These are phyloP conservation scores for Xylogone sp. DNA, from an alignment of 2,329 filamentous ascomycete genomes.

Conservation along the genomic window DNA sequence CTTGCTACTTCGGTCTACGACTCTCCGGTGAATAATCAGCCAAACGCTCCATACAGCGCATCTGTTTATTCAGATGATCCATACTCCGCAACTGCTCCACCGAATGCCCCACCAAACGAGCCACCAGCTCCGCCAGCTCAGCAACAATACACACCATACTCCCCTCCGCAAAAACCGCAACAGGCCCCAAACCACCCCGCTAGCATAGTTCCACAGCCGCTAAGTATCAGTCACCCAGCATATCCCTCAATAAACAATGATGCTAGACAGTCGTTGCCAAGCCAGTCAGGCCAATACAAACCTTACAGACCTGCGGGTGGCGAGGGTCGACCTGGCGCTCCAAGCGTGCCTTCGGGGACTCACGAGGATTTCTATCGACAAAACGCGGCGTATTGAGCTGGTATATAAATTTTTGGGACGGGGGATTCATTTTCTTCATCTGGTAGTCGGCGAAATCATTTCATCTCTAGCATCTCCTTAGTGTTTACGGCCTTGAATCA, in stretches of 20 bases:
- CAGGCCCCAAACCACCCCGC: slow-evolving; percentile 12
- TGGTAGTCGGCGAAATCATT: no score
- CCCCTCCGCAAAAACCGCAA: slow-evolving; percentile 17
- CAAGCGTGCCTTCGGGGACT: slow-evolving; percentile 39
- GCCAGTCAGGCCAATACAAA: slow-evolving; percentile 53
- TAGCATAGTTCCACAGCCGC: slow-evolving; percentile 24
- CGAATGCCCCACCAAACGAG: slow-evolving; percentile 15
- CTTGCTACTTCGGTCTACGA: slow-evolving; percentile 75
- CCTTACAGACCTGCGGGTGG: slow-evolving; percentile 40
- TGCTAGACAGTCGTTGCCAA: slow-evolving; percentile 46
- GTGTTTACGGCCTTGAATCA: no score
- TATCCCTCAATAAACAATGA: slow-evolving; percentile 26
- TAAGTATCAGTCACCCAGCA: slow-evolving; percentile 23
- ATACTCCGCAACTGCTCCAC: slow-evolving; percentile 16
- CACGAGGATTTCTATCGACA: slow-evolving; percentile 53
- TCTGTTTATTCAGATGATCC: slow-evolving; percentile 25
- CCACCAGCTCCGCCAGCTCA: slow-evolving; percentile 17
- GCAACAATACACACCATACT: slow-evolving; percentile 28
- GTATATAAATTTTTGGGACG: neutral
- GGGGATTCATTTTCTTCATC: neutral
- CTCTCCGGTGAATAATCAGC: slow-evolving; percentile 54
- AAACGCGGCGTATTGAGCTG: slow-evolving; percentile 28
- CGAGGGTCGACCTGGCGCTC: slow-evolving; percentile 30
- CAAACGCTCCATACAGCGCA: slow-evolving; percentile 32
- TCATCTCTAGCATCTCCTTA: no score